Base-by-base conservation (phyloP, 169 alveolate genomes). In the Cryptosporidium ubiquitum region DNA sequence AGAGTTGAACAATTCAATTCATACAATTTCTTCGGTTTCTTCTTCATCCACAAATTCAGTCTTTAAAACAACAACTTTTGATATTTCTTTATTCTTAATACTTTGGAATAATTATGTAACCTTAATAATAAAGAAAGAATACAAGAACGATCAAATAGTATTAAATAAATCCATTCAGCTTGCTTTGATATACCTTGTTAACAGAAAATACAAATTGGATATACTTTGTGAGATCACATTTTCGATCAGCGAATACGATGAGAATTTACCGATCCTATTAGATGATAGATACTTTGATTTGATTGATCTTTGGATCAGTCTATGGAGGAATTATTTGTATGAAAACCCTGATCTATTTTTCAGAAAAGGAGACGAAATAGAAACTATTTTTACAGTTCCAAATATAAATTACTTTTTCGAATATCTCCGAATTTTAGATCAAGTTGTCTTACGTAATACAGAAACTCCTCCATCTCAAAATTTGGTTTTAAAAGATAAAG, bases 191-290 rank as follows among this genome's bases (percentile, higher is more conserved):
- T 44, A 79, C 2, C 52, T 79, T 57, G 35, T 79, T 23, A 79
- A 42, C 29, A 61, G 39, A n/a, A 79, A 79, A n/a, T 79, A 79
- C 40, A 61, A 39, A n/a, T 42, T 79, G 39, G 89, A 79, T 79
- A 60, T 79, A 20, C 68, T 79, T 5, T 79, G 89, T 64, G 71
- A 60, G 39, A 79, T 79, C 26, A 79, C 89, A 12, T 64, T 79
- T 61, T 20, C 23, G 20, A 60, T 69, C 10, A 64, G 69, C 33
- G 64, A 61, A 3, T 37, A 18, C 12, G 44, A n/a, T 42, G 73
- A 42, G 14, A 61, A 29, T 23, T 29, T 79, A 39, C 89, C 89
- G 33, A 33, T 61, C 4, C 14, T 79, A n/a, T 14, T 79, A 29
- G 61, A 79, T 47, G 35, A 20, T 2, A 57, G 37, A 29, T 64